Evolutionary conservation across 371 early-diverging fungal genomes (phyloP), one percentile per base, ranked within the genome.

Genomic region (Smittium mucronatum): DNA sequence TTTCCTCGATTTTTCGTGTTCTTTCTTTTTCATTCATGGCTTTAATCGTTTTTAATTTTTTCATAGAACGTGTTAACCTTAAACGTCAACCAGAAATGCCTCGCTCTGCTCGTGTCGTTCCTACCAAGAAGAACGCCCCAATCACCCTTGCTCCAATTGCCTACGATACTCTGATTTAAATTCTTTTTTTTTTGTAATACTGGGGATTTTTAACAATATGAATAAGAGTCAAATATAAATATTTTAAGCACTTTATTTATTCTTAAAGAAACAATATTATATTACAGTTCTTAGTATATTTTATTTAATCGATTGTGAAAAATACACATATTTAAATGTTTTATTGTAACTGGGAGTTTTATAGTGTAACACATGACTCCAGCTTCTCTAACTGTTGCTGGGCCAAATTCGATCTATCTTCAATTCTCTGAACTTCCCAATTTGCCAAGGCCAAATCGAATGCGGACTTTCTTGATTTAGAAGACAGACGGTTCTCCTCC

Each of bases 21-120:
- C 29, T n/a, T 36, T 28, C 75, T 77, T 30, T n/a, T 30, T 16
- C 63, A 11, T 30, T 26, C 33, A 61, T 33, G 26, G 15, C 33
- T 61, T 30, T 61, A 17, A n/a, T 60, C 35, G 35, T 67, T 35
- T 34, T 34, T 74, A 69, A 47, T 47, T 26, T 36, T 67, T 32
- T 33, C 34, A 36, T 68, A 64, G 67, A 73, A 77, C 87, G 85
- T 73, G 81, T 91, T 82, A 84, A 84, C 83, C 82, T 95, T 73
- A 99, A 96, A 90, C 89, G 98, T 79, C 86, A 88, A 80, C 98
- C 97, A 73, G 91, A 79, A 71, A 87, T 89, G 74, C 99, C 99
- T 77, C 90, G 94, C 74, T 85, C 83, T 67, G 94, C 93, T 70
- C 94, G 87, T 84, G 84, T 87, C 77, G 91, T 99, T 79, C 86